Conservation (phyloP, 257 asterid genomes). For the Lavandula angustifolia region DNA sequence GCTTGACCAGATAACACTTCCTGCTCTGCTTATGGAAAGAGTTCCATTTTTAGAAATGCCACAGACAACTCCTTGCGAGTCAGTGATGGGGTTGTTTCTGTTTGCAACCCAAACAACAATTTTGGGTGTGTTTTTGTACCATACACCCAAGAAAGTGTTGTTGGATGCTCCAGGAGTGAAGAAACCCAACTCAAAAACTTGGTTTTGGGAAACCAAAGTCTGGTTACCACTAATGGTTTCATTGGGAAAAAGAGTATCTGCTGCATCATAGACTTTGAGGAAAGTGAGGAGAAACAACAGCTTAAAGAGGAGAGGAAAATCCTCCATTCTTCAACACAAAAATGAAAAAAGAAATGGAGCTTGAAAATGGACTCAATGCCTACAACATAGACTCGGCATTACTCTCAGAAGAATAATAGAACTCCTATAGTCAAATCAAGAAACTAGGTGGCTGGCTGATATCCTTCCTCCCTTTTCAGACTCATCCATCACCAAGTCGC, state of each 20-base stretch:
- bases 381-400: too few relatives aligned
- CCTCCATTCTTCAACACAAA: background rate
- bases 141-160: background rate
- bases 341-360: background rate
- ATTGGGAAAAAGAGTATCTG: background rate
- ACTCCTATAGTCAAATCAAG: background rate
- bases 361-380: background rate
- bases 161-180: background rate
- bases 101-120: conserved; percentile 20
- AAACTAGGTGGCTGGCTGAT: background rate
- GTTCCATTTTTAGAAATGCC: background rate
- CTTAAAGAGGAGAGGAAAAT: conserved; percentile 1
- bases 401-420: too few relatives aligned
- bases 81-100: conserved; percentile 8
- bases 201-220: conserved; percentile 4
- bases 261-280: background rate
- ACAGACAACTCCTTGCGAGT: background rate
- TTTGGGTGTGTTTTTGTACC: background rate
- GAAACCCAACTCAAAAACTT: conserved; percentile 9
- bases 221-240: background rate
- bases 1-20: background rate
- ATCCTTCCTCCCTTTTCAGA: background rate
- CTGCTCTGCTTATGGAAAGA: background rate
- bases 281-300: background rate
- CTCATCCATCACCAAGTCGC: background rate